phyloP scores from a whole-genome alignment of 192 early-diverging fungal species.

The Backusella morwellensis region DNA sequence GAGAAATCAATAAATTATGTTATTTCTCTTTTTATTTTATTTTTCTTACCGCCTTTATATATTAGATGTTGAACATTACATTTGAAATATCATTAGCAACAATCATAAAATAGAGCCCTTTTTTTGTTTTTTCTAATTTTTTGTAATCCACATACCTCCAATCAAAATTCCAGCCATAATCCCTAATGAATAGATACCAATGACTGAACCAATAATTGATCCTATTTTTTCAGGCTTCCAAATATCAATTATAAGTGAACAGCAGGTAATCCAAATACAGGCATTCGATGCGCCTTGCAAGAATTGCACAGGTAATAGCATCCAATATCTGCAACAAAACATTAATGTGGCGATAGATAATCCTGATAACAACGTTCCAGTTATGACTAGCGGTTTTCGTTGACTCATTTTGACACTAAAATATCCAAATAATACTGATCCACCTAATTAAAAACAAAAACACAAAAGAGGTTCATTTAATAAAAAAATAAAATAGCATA shows the following conservation, averaged over 20 bases:
- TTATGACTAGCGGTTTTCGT: not conserved
- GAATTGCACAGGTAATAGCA: not conserved
- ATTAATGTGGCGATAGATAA: not conserved
- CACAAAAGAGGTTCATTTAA: not conserved
- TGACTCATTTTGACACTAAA: not conserved
- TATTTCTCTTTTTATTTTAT: not conserved
- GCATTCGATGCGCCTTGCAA: conserved; percentile 10
- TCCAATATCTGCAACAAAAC: not conserved
- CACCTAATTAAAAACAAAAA: not conserved
- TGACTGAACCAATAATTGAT: not conserved
- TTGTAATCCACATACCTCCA: not conserved
- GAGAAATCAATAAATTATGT: not conserved
- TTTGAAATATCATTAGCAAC: not conserved
- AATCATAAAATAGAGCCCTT: not conserved
- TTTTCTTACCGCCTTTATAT: not conserved
- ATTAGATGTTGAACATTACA: not conserved
- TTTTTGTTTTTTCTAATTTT: not conserved
- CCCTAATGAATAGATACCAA: not conserved
- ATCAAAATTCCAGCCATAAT: not conserved
- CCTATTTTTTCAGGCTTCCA: not conserved
- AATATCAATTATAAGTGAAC: conserved; percentile 1
- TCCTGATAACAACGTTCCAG: not conserved
- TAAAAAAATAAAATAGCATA: not conserved
- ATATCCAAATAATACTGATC: not conserved
- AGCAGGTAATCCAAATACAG: not conserved